Base-by-base conservation (phyloP, 352 stramenopile genomes). In the Phytophthora agathidicida region DNA sequence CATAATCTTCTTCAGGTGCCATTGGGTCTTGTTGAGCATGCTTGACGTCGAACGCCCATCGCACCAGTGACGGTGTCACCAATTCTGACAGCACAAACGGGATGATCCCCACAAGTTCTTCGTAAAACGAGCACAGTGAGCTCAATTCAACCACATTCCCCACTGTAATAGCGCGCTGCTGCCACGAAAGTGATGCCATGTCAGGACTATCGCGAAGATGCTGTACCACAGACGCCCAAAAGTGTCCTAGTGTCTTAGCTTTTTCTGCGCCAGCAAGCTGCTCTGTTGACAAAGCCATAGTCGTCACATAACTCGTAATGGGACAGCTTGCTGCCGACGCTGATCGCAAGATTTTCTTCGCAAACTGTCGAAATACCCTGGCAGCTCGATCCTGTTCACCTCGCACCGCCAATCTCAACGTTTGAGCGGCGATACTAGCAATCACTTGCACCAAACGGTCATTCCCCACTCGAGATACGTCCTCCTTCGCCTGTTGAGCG, bases 121-220 rank as follows among this genome's bases (percentile, higher is more conserved):
- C 32, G 22, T 73, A 42, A 46, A 75, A 79, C 19, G 44, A 55
- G 22, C 68, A 68, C 11, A 44, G 37, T 19, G 55, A 47, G 16
- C 68, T 56, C 36, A 79, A 22, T n/a, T 79, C 73, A 13, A 82
- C 38, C 2, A 64, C 45, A 39, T 82, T 82, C 8, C 73, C 73
- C 13, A 77, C 58, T 2, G 50, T 39, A 22, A 73, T 57, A 4
- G 69, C 66, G 10, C 69, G 62, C 22, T 81, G 35, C 13, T 65
- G 35, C 72, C 72, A 81, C 24, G 52, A 43, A 37, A 80, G 28
- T 9, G 5, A 7, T 11, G n/a, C 16, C 30, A 53, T 49, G 11
- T 22, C 11, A 23, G 10, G 11, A 7, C 14, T 13, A 26, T 24
- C 27, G 3, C 36, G 27, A 38, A 61, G 38, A 37, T 62, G 37